Conservation (phyloP, 768 basidiomycete genomes). For the Tremella mesenterica region DNA sequence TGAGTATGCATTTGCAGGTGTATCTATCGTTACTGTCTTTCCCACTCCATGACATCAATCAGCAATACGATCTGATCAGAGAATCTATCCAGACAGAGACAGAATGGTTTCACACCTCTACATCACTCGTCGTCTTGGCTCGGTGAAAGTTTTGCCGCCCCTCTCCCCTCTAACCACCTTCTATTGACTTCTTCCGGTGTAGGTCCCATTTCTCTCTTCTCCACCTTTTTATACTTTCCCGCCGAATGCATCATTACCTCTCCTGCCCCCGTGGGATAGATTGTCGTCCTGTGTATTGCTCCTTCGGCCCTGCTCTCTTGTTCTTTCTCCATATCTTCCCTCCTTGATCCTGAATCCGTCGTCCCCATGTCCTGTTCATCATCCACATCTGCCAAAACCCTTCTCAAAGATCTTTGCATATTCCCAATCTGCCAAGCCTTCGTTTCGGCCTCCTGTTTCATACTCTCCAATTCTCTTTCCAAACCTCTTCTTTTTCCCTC, state of each 20-base stretch:
- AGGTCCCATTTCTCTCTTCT: conserved; percentile 61
- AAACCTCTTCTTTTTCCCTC: conserved; percentile 21
- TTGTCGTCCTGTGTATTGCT: too few relatives aligned
- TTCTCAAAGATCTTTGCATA: conserved; percentile 58
- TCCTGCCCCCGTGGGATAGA: conserved; percentile 64
- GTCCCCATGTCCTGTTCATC: conserved; percentile 48
- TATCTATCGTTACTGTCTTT: not conserved
- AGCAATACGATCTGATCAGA: not conserved
- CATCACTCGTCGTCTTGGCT: not conserved
- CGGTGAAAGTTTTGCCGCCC: not conserved
- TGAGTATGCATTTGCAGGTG: conserved; percentile 1
- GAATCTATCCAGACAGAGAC: too few relatives aligned
- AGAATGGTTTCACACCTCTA: too few relatives aligned
- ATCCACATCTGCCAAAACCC: conserved; percentile 49
- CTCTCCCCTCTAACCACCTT: conserved; percentile 54
- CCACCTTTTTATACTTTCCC: conserved; percentile 59
- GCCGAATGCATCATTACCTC: conserved; percentile 51
- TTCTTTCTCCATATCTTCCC: too few relatives aligned
- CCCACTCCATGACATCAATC: not conserved
- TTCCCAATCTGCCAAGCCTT: conserved; percentile 57
- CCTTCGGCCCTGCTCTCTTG: too few relatives aligned
- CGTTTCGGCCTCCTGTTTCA: conserved; percentile 30
- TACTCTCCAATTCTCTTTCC: conserved; percentile 20
- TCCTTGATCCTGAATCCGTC: too few relatives aligned
- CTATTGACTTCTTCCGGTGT: conserved; percentile 66